phyloP scores from a whole-genome alignment of 257 asterid species.

The Penstemon eatonii region DNA sequence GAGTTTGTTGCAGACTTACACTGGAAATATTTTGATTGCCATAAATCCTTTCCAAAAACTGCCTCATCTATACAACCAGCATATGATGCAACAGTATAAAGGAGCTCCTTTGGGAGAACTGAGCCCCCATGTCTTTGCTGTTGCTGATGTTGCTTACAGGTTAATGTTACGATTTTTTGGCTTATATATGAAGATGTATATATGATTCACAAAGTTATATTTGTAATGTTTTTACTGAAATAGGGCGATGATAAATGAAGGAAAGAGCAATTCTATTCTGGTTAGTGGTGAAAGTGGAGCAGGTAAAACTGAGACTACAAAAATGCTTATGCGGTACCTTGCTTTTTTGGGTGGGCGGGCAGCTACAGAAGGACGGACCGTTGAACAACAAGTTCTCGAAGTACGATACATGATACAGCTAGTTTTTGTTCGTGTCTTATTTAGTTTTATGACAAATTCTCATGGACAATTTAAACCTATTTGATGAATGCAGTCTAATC shows the following conservation, averaged over 20 bases:
- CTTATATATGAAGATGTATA: constrained; percentile 16
- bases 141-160: constrained; percentile 99
- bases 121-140: constrained; percentile 97
- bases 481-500: constrained; percentile 80
- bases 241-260: constrained; percentile 91
- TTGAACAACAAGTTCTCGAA: constrained; percentile 99
- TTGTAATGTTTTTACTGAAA: constrained; percentile 29
- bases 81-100: constrained; percentile 98
- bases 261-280: constrained; percentile 93
- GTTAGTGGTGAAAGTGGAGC: constrained; percentile 99
- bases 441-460: constrained; percentile 29
- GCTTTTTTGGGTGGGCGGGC: constrained; percentile 96
- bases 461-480: constrained; percentile 31
- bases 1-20: constrained; percentile 77
- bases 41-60: constrained; percentile 97
- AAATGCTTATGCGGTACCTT: constrained; percentile 96
- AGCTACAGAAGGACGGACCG: constrained; percentile 97
- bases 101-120: constrained; percentile 95
- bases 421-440: constrained; percentile 14
- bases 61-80: constrained; percentile 77
- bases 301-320: constrained; percentile 98
- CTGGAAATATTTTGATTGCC: constrained; percentile 94
- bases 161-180: constrained; percentile 32
- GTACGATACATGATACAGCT: constrained; percentile 49
- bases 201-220: constrained; percentile 25